A percentile compares a stretch with the other conserved stretches of the same genome.
Evolutionary conservation across 1,284 basidiomycete species (phyloP).

Genomic region (Clitocybe nebularis): DNA sequence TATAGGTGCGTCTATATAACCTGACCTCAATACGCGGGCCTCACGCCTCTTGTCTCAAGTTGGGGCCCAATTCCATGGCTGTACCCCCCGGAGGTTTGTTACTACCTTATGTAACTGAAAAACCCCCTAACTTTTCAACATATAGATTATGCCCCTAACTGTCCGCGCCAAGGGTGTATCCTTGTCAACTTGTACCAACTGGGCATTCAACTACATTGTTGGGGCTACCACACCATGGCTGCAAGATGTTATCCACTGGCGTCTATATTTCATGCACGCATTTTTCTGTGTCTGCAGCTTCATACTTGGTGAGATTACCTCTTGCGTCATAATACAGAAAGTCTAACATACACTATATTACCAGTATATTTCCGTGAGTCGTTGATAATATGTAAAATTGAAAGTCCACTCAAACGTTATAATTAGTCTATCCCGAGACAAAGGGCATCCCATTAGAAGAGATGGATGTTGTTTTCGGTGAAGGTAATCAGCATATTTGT

Average conservation of each 20-base stretch:
- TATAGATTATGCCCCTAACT: conserved; percentile 87
- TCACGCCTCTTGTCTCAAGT: conserved; percentile 23
- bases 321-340: conserved; percentile 6
- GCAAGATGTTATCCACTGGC: conserved; percentile 89
- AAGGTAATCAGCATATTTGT: conserved; percentile 46
- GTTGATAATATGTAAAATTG: neutral
- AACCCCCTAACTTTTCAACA: conserved; percentile 6
- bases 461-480: conserved; percentile 81
- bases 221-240: conserved; percentile 87
- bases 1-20: conserved; percentile 44
- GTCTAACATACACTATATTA: conserved; percentile 4
- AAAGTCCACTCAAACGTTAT: too few relatives aligned
- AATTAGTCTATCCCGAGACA: conserved; percentile 76
- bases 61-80: conserved; percentile 86
- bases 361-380: conserved; percentile 70
- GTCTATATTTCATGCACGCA: conserved; percentile 94
- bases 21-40: too few relatives aligned
- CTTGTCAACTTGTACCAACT: conserved; percentile 73
- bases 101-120: neutral
- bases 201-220: conserved; percentile 89
- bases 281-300: conserved; percentile 92
- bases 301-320: conserved; percentile 52
- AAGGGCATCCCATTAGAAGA: conserved; percentile 78
- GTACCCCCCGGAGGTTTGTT: conserved; percentile 75
- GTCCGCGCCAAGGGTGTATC: conserved; percentile 95